These are phyloP conservation scores for Cyphellophora attinorum DNA, from an alignment of 2,329 filamentous ascomycete genomes.

Conservation along the genomic window DNA sequence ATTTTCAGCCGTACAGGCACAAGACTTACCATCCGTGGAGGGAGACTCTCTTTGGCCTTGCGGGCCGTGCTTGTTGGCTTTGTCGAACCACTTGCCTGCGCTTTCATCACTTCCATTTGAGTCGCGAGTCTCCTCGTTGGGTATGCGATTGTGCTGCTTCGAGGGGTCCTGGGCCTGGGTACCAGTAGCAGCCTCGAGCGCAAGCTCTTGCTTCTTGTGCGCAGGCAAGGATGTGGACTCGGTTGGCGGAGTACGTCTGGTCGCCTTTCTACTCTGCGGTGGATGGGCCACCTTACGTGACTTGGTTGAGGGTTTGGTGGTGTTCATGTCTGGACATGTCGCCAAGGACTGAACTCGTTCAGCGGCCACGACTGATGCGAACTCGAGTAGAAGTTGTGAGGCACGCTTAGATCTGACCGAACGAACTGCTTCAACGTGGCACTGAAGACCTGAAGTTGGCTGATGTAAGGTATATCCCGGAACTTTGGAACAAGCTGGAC, in stretches of 20 bases:
- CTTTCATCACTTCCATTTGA: constrained; percentile 14
- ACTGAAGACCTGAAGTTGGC: no score
- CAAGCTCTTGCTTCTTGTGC: constrained; percentile 12
- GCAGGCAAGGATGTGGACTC: constrained; percentile 10
- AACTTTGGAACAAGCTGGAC: no score
- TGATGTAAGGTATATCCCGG: no score
- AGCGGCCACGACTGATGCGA: no score
- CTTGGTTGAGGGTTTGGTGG: constrained; percentile 3
- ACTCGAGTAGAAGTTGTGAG: no score
- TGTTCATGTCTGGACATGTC: constrained; percentile 12
- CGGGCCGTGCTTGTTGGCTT: constrained; percentile 13
- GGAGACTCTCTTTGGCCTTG: background rate
- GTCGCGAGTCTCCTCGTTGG: background rate
- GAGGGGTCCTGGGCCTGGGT: background rate
- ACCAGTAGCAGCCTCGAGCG: background rate
- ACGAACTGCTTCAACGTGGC: no score
- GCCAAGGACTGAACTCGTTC: no score
- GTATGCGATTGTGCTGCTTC: constrained; percentile 3
- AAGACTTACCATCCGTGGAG: background rate
- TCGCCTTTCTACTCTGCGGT: constrained; percentile 3
- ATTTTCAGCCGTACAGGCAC: background rate
- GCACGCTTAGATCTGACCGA: no score
- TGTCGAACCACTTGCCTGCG: constrained; percentile 16
- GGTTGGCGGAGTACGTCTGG: constrained; percentile 9
- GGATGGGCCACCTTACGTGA: constrained; percentile 11